Base-by-base conservation (phyloP, 1,139 yeast genomes). In the Saccharomyces hybrid region DNA sequence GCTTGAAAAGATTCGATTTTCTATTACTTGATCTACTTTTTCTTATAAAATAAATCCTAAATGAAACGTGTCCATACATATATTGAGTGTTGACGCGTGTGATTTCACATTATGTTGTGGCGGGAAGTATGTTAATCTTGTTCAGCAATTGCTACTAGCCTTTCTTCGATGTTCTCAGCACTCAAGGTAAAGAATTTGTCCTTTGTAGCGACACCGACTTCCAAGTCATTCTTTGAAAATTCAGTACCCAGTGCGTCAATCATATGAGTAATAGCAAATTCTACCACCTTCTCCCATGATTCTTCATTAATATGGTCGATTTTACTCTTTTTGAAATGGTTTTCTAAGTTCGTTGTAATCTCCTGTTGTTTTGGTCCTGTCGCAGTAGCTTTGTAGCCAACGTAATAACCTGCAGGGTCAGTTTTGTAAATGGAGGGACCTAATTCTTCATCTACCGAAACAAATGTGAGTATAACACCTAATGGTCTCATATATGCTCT, bases 401-500 rank as follows among this genome's bases (percentile, higher is more conserved):
- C 86, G 70, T 78, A 93, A 74, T 93, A 93, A 4, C 99, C 99
- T 9, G 99, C 98, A 28, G 99, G 99, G 72, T 93, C 99, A 63
- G 95, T 86, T 75, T 93, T 93, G 76, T 81, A 89, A 59, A 93
- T 78, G 66, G 84, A 83, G n/a, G 99, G 97, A 0, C 98, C 99
- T 58, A 76, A 72, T 69, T 85, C 93, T 67, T 88, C 96, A 70
- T 91, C 98, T 56, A 86, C 84, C 51, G 95, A 84, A 58, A 91
- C 80, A 67, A 93, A 86, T 25, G 97, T 90, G 67, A 90, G 79
- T 29, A 96, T 89, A 55, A 90, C 97, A 44, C 97, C 97, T 61
- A 91, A 78, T 28, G 99, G 99, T 72, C 99, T 83, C 98, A 93
- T 93, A 72, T 93, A 93, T n/a, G 99, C 99, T 69, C 98, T 81